Evolutionary conservation across 495 filamentous ascomycete species (phyloP), one percentile per base, ranked within the genome.

Genomic region (Melanomma pulvis-pyrius): DNA sequence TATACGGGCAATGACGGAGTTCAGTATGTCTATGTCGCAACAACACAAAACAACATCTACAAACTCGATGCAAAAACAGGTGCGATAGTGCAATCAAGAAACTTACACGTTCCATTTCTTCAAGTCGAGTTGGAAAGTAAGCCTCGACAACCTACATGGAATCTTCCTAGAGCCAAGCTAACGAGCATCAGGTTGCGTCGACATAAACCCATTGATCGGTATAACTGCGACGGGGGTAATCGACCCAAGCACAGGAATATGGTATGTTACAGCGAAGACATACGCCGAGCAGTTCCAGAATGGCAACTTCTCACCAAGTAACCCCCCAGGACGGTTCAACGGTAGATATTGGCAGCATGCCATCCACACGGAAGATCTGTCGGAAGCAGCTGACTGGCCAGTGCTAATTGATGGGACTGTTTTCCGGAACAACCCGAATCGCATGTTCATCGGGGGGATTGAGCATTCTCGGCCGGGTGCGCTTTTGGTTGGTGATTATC

Each of bases 1-100:
- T 82, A 79, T 51, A 83, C 81, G 12, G 67, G 61, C 7, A 29
- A 15, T 28, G 74, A 74, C n/a, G 67, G 75, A 7, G 57, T 73
- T 1, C 81, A 83, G 71, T 73, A 74, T 25, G 75, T 84, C 48
- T 82, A 79, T 50, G 60, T 80, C 7, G 78, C 80, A 11, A 80
- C 82, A 12, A 76, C 76, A 39, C 74, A 78, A 62, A 84, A 84
- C 68, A 75, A 75, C 53, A 66, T 81, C 21, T 79, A 79, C 66
- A 79, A 75, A 19, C 53, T 84, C n/a, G 75, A 83, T 66, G 79
- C 78, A 9, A 72, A 76, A 36, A 83, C 78, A 26, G 81, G 81
- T 19, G 77, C 67, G 1, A 75, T 83, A 29, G 22, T 83, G 17
- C 60, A 58, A 7, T 66, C 52, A 17, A 71, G 81, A 36, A 79